Evolutionary conservation across 305 asterid genomes (phyloP), one percentile per base, ranked within the genome.

Genomic region (Lippia alba): DNA sequence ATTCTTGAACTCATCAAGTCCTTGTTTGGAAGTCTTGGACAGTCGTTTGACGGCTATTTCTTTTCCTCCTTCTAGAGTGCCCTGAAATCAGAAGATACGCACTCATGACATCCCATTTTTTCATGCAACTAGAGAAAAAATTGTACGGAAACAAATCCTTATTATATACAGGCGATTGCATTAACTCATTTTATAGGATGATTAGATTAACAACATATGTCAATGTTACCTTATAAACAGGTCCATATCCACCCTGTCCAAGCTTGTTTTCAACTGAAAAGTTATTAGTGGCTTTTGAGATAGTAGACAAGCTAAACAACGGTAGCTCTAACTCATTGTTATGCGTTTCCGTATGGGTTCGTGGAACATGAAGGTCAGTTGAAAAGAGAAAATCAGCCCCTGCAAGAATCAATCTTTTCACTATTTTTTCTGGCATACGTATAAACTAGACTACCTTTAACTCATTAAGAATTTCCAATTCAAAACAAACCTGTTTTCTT

Each of bases 181-280:
- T 41, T 34, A 6, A 34, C 40, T 34, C 3, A 11, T 2, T 41
- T 41, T 41, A 1, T 41, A 41, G n/a, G 6, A 34, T 34, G 40
- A 2, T 9, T 41, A 41, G 9, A 9, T 2, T 1, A 41, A 41
- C 48, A 3, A 4, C 48, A 41, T 41, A 6, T 41, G 9, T 3
- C 48, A 24, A 7, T 32, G 4, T 60, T 66, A 79, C 83, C 83
- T 74, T 79, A 45, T 72, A 67, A 63, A 79, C 83, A 33, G 74
- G 67, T 39, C 85, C 85, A 71, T 77, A 84, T 4, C 89, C 87
- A 74, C 89, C 87, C 65, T 82, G 77, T n/a, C 90, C 90, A 39
- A 69, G 78, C 76, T 79, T 81, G 48, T 80, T 77, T 49, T 64
- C 33, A 15, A 3, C 12, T 55, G 81, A 83, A 60, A 83, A 85